Conservation (phyloP, 176 grass and related monocot genomes). For the Juncus inflexus region DNA sequence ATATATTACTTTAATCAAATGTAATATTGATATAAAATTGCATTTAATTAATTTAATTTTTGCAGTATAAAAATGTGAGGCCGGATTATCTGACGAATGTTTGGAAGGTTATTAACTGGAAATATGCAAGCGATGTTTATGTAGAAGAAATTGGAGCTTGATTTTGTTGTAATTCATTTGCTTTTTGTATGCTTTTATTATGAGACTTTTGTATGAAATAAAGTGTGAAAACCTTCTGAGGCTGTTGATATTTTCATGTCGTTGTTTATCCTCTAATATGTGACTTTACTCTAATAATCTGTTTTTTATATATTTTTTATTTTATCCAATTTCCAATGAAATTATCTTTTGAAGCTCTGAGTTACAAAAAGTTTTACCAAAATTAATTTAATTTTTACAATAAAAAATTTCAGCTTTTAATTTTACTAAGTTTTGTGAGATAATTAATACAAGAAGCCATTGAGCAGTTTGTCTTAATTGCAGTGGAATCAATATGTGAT, state of each 20-base stretch:
- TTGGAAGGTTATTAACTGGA: slow-evolving; percentile 98
- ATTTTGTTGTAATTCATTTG: background rate
- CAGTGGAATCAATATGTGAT: slow-evolving; percentile 71
- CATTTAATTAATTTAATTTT: background rate
- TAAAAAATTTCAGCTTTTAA: background rate
- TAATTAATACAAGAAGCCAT: slow-evolving; percentile 46
- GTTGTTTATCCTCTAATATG: too few species aligned
- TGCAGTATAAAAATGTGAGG: slow-evolving; percentile 97
- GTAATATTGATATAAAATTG: background rate
- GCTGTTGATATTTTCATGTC: slow-evolving; percentile 27
- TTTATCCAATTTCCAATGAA: too few species aligned
- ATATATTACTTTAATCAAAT: too few species aligned
- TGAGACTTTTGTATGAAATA: slow-evolving; percentile 36
- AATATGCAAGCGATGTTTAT: slow-evolving; percentile 72
- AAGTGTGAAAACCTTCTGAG: slow-evolving; percentile 22
- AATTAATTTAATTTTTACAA: background rate
- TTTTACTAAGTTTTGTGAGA: background rate
- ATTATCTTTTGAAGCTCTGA: too few species aligned
- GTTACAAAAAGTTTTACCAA: too few species aligned
- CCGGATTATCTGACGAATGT: slow-evolving; percentile 90
- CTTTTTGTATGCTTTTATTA: background rate
- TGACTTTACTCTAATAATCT: too few species aligned
- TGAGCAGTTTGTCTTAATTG: slow-evolving; percentile 75
- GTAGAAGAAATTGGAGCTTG: slow-evolving; percentile 45
- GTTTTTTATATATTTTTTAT: too few species aligned